Conservation (phyloP, 2,329 filamentous ascomycete genomes). For the Gyromitra esculenta region DNA sequence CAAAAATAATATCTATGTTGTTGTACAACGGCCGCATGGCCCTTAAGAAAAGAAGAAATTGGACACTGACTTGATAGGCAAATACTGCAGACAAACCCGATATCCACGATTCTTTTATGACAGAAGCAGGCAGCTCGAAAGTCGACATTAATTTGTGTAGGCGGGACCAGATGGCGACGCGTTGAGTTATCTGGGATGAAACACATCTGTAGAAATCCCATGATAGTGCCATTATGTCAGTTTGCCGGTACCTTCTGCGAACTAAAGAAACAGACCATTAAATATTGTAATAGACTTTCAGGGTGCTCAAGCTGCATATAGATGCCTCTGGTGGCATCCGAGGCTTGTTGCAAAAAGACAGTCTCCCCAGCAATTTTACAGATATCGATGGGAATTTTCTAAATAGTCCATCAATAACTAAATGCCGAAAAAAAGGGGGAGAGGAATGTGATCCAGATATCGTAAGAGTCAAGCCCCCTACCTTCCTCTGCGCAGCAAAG, state of each 20-base stretch:
- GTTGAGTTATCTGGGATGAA: conserved; percentile 79
- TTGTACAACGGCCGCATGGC: conserved; percentile 22
- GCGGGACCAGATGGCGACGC: conserved; percentile 74
- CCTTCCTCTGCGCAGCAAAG: conserved; percentile 80
- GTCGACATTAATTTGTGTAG: conserved; percentile 86
- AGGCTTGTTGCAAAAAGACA: conserved; percentile 93
- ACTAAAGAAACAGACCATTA: conserved; percentile 70
- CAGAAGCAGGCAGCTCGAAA: conserved; percentile 99
- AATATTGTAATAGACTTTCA: conserved; percentile 82
- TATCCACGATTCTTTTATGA: conserved; percentile 87
- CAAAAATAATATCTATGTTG: conserved; percentile 29
- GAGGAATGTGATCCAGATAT: too few relatives aligned
- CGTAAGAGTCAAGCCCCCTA: conserved; percentile 27
- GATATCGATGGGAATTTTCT: conserved; percentile 90
- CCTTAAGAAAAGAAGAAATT: conserved; percentile 49
- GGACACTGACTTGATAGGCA: conserved; percentile 78
- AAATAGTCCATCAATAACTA: conserved; percentile 61
- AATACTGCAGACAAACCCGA: conserved; percentile 94
- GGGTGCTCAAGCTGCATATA: conserved; percentile 72
- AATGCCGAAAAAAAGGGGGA: not conserved
- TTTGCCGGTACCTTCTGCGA: not conserved
- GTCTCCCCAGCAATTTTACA: conserved; percentile 84
- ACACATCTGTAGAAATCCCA: conserved; percentile 67
- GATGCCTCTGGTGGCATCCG: conserved; percentile 75
- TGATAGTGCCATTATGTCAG: not conserved